These are phyloP conservation scores for Pseudofabraea citricarpa DNA, from an alignment of 2,329 filamentous ascomycete species.

Conservation along the genomic window DNA sequence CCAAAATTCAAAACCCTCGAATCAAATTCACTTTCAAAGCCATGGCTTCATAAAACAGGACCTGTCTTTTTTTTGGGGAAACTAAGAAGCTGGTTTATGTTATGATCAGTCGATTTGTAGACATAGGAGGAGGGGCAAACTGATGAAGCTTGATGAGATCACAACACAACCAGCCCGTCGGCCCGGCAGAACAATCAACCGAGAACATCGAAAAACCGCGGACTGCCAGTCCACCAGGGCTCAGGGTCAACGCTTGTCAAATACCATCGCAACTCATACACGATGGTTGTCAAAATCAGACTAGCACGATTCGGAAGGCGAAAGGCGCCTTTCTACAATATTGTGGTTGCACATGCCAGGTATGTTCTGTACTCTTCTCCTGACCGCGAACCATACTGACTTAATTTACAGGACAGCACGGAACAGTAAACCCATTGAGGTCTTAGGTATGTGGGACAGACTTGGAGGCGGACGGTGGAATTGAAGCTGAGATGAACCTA, in stretches of 20 bases:
- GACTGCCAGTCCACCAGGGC: too few species aligned
- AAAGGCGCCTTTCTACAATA: conserved; percentile 94
- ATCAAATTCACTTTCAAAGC: conserved; percentile 16
- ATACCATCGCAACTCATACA: conserved; percentile 23
- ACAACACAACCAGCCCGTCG: too few species aligned
- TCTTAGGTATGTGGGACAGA: conserved; percentile 54
- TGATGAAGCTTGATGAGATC: too few species aligned
- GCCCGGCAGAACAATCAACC: too few species aligned
- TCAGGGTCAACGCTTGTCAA: too few species aligned
- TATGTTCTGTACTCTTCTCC: conserved; percentile 35
- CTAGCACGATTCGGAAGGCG: conserved; percentile 88
- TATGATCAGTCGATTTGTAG: too few species aligned
- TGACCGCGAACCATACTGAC: conserved; percentile 2
- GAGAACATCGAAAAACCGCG: too few species aligned
- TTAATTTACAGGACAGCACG: conserved; percentile 64
- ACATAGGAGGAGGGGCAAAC: too few species aligned
- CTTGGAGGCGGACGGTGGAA: not conserved
- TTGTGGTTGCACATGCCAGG: conserved; percentile 90
- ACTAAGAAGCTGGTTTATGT: too few species aligned
- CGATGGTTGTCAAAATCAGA: conserved; percentile 90
- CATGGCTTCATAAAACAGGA: too few species aligned
- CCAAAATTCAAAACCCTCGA: too few species aligned
- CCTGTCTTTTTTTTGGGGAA: too few species aligned
- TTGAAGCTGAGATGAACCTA: conserved; percentile 5
- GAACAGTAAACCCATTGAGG: conserved; percentile 86